Conservation (phyloP, 2,329 filamentous ascomycete genomes). For the Tolypocladium amazonense region DNA sequence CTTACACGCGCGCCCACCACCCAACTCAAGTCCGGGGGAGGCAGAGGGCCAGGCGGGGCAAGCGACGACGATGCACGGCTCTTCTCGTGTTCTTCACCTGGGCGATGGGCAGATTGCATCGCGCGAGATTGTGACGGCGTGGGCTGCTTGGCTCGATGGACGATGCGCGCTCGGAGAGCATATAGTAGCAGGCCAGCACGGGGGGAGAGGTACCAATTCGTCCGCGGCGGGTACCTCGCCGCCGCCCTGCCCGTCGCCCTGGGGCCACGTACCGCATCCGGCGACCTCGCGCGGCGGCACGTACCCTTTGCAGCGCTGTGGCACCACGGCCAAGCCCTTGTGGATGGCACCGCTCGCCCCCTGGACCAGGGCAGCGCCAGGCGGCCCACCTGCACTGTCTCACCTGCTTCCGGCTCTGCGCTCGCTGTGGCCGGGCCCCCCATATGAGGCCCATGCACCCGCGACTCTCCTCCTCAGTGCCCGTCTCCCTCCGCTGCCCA, state of each 20-base stretch:
- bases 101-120: background rate
- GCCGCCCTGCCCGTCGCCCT: background rate
- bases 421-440: background rate
- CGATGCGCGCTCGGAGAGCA: background rate
- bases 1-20: background rate
- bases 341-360: background rate
- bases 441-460: background rate
- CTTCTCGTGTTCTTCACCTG: background rate
- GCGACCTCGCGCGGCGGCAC: background rate
- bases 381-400: background rate
- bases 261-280: background rate
- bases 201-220: background rate
- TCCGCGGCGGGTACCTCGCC: background rate
- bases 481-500: background rate
- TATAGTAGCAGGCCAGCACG: too few relatives aligned
- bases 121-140: background rate
- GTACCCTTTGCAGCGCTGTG: background rate
- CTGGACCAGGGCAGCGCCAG: background rate
- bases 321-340: background rate
- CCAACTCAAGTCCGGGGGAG: too few relatives aligned
- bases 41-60: too few relatives aligned
- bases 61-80: background rate
- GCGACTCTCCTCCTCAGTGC: background rate
- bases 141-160: too few relatives aligned
- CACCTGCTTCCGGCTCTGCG: background rate